A percentile compares a stretch with the other conserved stretches of the same genome.
These are phyloP conservation scores for Boletus reticulatus DNA, from an alignment of 768 basidiomycete species.

Conservation along the genomic window DNA sequence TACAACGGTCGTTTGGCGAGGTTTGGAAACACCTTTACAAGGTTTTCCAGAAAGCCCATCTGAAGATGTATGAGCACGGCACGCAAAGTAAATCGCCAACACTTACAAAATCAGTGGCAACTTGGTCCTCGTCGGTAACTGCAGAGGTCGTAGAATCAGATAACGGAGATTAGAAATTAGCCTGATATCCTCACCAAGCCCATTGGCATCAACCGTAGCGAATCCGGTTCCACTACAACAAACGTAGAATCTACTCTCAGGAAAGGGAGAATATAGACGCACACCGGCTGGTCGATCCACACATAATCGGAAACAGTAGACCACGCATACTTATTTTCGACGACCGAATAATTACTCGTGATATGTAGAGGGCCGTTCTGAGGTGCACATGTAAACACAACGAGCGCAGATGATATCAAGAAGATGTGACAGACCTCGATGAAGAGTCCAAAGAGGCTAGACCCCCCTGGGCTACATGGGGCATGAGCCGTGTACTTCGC, in stretches of 20 bases:
- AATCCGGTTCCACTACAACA: conserved; percentile 24
- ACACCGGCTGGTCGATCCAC: background rate
- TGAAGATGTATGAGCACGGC: conserved; percentile 21
- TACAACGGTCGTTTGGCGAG: conserved; percentile 62
- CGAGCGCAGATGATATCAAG: background rate
- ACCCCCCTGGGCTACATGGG: background rate
- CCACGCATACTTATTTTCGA: background rate
- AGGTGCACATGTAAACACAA: background rate
- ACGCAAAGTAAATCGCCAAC: background rate
- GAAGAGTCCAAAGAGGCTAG: background rate
- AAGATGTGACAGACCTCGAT: background rate
- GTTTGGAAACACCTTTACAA: conserved; percentile 70
- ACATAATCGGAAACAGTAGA: background rate
- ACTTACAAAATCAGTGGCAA: conserved; percentile 48
- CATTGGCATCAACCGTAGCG: conserved; percentile 57
- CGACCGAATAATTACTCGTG: background rate
- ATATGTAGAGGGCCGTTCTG: background rate
- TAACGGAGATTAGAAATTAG: background rate
- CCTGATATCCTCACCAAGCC: conserved; percentile 43
- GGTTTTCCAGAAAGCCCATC: conserved; percentile 69
- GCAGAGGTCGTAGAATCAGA: conserved; percentile 11
- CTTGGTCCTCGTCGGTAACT: conserved; percentile 59
- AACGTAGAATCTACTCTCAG: background rate
- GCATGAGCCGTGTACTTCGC: background rate
- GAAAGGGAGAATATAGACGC: background rate